These are phyloP conservation scores for Termitomyces sp. DNA, from an alignment of 768 basidiomycete species.

Conservation along the genomic window DNA sequence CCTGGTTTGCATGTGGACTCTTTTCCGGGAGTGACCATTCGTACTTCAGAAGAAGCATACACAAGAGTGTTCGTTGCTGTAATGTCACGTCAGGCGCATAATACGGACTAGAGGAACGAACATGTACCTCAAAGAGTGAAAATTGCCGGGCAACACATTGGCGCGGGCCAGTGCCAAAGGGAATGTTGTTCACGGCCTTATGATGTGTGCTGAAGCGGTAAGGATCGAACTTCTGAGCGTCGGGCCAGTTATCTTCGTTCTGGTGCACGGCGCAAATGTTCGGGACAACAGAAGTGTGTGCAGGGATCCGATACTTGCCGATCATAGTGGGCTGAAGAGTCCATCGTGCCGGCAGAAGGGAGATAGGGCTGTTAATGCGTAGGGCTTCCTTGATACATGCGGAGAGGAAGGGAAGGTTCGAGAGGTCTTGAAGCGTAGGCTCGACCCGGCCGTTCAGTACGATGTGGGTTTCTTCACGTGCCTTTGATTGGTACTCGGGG, in stretches of 20 bases:
- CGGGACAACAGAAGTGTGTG: slow-evolving; percentile 25
- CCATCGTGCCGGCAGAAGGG: slow-evolving; percentile 23
- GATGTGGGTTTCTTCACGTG: slow-evolving; percentile 33
- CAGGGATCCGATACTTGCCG: slow-evolving; percentile 29
- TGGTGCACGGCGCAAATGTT: slow-evolving; percentile 31
- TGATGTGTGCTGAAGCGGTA: slow-evolving; percentile 21
- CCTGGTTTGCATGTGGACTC: slow-evolving; percentile 19
- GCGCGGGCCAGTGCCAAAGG: slow-evolving; percentile 29
- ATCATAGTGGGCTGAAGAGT: slow-evolving; percentile 17
- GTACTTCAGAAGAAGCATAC: slow-evolving; percentile 31
- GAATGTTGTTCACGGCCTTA: slow-evolving; percentile 18
- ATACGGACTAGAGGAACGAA: neutral
- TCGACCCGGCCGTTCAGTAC: slow-evolving; percentile 25
- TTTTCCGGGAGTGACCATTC: slow-evolving; percentile 28
- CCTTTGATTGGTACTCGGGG: slow-evolving; percentile 30
- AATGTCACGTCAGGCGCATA: neutral
- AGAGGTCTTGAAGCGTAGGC: slow-evolving; percentile 25
- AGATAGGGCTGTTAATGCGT: slow-evolving; percentile 30
- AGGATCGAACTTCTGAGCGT: slow-evolving; percentile 27
- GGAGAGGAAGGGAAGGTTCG: slow-evolving; percentile 25
- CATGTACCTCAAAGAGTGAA: slow-evolving; percentile 21
- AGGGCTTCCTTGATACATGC: slow-evolving; percentile 39
- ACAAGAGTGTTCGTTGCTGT: slow-evolving; percentile 29
- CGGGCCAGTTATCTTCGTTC: slow-evolving; percentile 22
- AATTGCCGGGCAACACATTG: slow-evolving; percentile 31